Conservation (phyloP, 345 rosid species). For the Eucalyptus marginata region DNA sequence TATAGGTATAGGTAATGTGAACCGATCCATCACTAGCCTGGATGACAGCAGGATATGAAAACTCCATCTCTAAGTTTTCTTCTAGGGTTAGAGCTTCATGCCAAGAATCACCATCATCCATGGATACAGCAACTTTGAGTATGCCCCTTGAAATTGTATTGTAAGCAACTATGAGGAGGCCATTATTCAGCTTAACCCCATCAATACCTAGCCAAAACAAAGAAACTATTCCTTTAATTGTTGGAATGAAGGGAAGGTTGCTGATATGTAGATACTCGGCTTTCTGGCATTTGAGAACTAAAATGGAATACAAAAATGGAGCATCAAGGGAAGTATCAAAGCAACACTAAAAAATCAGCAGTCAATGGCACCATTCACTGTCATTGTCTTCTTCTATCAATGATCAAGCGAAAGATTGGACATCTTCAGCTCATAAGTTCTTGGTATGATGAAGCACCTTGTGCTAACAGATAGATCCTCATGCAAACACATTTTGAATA, state of each 20-base stretch:
- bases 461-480: background rate
- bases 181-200: conserved; percentile 69
- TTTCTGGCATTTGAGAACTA: background rate
- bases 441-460: background rate
- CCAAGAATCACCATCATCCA: conserved; percentile 81
- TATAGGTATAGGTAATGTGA: conserved; percentile 84
- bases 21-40: conserved; percentile 64
- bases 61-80: conserved; percentile 61
- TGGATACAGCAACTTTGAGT: conserved; percentile 66
- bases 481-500: background rate
- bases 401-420: background rate
- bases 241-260: background rate
- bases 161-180: conserved; percentile 62
- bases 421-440: background rate
- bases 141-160: conserved; percentile 73
- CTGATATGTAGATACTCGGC: background rate
- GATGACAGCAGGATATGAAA: conserved; percentile 83
- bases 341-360: background rate
- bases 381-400: background rate
- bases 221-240: background rate
- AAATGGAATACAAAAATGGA: background rate
- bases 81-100: conserved; percentile 53
- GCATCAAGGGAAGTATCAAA: background rate
- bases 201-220: conserved; percentile 45
- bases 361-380: background rate